phyloP scores from a whole-genome alignment of 768 basidiomycete species.

The Leccinellum rugosiceps region DNA sequence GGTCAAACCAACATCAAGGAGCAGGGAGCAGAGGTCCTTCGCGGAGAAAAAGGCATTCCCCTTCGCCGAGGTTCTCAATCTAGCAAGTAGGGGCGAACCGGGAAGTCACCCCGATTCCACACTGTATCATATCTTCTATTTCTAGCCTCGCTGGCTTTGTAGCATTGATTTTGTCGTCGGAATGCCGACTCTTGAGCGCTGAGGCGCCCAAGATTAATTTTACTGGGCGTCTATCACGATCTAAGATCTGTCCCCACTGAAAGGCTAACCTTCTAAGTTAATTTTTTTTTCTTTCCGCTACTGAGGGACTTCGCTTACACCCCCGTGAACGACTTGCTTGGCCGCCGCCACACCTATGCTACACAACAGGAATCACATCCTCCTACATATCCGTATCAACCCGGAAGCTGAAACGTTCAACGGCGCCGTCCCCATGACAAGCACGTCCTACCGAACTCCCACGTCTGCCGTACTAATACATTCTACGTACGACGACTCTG shows the following conservation, averaged over 20 bases:
- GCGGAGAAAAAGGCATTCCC: constrained; percentile 42
- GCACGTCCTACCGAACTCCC: background rate
- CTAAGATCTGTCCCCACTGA: constrained; percentile 15
- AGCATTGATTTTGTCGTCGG: background rate
- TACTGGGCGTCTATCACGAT: constrained; percentile 7
- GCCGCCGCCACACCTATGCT: no score
- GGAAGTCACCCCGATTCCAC: background rate
- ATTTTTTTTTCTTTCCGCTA: constrained; percentile 1
- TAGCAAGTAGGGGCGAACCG: constrained; percentile 13
- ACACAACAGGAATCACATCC: background rate
- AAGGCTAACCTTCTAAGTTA: constrained; percentile 22
- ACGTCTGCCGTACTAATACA: background rate
- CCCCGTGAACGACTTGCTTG: background rate
- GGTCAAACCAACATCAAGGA: constrained; percentile 44
- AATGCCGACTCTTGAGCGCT: background rate
- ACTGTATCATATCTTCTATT: background rate
- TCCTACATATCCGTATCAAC: background rate
- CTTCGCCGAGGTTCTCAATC: constrained; percentile 23
- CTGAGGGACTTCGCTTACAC: background rate
- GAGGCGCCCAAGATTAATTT: background rate
- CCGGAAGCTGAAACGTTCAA: background rate
- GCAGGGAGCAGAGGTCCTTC: constrained; percentile 51
- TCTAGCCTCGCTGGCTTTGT: background rate
- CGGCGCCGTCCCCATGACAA: background rate
- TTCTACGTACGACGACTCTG: background rate